A percentile compares a stretch with the other conserved stretches of the same genome.
phyloP scores from a whole-genome alignment of 2,329 filamentous ascomycete species.

The Neopestalotiopsis rosae region DNA sequence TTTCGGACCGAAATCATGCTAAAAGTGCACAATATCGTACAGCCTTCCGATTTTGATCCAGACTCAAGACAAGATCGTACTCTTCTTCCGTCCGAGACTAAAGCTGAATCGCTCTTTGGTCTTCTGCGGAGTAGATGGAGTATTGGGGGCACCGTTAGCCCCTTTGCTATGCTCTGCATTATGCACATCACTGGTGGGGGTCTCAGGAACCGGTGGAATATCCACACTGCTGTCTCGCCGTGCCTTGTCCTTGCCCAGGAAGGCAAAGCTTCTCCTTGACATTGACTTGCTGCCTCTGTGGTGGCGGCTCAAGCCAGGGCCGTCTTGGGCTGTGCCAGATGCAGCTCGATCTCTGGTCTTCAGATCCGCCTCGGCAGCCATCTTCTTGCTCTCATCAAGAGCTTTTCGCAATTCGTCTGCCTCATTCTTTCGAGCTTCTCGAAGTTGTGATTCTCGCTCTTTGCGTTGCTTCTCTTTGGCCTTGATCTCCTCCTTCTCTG shows the following conservation, averaged over 20 bases:
- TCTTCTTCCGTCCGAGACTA: conserved; percentile 74
- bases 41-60: not conserved
- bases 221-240: conserved; percentile 42
- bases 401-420: conserved; percentile 65
- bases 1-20: not conserved
- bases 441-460: conserved; percentile 39
- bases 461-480: conserved; percentile 49
- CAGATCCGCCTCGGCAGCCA: conserved; percentile 59
- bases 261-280: conserved; percentile 75
- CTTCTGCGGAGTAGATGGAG: conserved; percentile 23
- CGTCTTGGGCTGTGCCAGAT: conserved; percentile 27
- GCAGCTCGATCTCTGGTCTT: conserved; percentile 62
- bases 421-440: conserved; percentile 49
- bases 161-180: conserved; percentile 32
- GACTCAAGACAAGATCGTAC: conserved; percentile 48
- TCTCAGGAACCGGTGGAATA: conserved; percentile 13
- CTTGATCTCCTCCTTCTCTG: conserved; percentile 52
- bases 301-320: conserved; percentile 67
- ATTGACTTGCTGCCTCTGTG: conserved; percentile 79
- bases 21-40: not conserved
- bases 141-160: conserved; percentile 17
- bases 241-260: conserved; percentile 61
- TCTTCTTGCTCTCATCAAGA: conserved; percentile 58
- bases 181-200: conserved; percentile 31
- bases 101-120: conserved; percentile 71